Base-by-base conservation (phyloP, 495 filamentous ascomycete genomes). In the Jackrogersella minutella region DNA sequence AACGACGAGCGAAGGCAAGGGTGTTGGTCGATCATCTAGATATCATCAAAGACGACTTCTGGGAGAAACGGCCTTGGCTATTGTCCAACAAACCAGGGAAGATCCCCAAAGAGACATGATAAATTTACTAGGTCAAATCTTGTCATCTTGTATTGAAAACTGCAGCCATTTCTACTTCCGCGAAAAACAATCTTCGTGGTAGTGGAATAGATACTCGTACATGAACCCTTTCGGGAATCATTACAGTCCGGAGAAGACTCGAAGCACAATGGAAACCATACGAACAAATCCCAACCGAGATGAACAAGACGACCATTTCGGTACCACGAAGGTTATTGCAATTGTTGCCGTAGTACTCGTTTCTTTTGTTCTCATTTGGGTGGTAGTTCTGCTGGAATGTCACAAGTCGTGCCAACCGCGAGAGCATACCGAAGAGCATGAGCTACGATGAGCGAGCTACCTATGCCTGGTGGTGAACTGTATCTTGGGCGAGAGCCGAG, bases 1-100 rank as follows among this genome's bases (percentile, higher is more conserved):
- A 95, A 75, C 77, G 84, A 59, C 81, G 88, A 26, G 81, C 84
- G 21, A 96, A 93, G 72, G 92, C 93, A 19, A 79, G 83, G 52
- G 87, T 99, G 34, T 85, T 89, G 13, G 79, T 94, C 37, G 87
- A 94, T 57, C 93, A 97, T 78, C 78, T 92, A 54, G 95, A 99
- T 77, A 90, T 99, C 71, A 97, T 98, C 73, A 90, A 89, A 61
- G 91, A 97, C 78, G 90, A 90, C 5, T 98, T 99, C 76, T 99
- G 94, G 95, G 84, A 90, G 61, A 81, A 82, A 68, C 81, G 91
- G 69, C 92, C 93, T 6, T 97, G 93, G 91, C 85, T 99, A 58
- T 75, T 97, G 54, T 90, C 86, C 13, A 87, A 89, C 55, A 90
- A 87, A 69, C 86, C 90, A 19, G 88, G 89, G 9, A 90, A 86